These are phyloP conservation scores for Coemansia sp. DNA, from an alignment of 192 early-diverging fungal species.

Conservation along the genomic window DNA sequence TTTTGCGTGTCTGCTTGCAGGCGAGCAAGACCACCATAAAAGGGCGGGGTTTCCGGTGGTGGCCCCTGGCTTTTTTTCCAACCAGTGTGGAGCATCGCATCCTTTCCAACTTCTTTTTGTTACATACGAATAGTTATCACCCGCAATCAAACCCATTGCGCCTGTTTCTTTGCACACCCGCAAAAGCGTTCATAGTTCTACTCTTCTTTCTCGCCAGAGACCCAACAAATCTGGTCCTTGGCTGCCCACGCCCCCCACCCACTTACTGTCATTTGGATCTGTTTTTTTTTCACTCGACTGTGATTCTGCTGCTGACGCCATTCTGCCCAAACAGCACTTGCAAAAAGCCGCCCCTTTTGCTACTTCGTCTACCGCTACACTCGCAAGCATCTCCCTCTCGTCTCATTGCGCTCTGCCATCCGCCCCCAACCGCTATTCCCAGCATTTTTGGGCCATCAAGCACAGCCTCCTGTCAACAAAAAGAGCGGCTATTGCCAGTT, in stretches of 20 bases:
- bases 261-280: not conserved
- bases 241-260: not conserved
- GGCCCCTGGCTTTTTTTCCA: not conserved
- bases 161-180: not conserved
- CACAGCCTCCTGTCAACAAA: not conserved
- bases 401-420: not conserved
- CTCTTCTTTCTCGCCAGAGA: slow-evolving; percentile 6
- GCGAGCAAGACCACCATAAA: slow-evolving; percentile 1
- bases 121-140: slow-evolving; percentile 4
- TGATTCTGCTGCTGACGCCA: slow-evolving; percentile 9
- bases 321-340: not conserved
- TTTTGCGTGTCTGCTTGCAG: not conserved
- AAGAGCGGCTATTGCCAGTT: not conserved
- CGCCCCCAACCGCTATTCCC: not conserved
- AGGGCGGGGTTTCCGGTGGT: not conserved
- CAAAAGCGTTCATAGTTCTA: not conserved
- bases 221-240: slow-evolving; percentile 2
- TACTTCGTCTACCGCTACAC: not conserved
- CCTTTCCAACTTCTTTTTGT: not conserved
- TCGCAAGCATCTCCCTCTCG: not conserved
- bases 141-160: not conserved
- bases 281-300: not conserved
- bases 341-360: not conserved
- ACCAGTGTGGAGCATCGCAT: not conserved
- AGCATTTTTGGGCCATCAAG: not conserved